Evolutionary conservation across 345 rosid species (phyloP).

Genomic region (Combretum micranthum): DNA sequence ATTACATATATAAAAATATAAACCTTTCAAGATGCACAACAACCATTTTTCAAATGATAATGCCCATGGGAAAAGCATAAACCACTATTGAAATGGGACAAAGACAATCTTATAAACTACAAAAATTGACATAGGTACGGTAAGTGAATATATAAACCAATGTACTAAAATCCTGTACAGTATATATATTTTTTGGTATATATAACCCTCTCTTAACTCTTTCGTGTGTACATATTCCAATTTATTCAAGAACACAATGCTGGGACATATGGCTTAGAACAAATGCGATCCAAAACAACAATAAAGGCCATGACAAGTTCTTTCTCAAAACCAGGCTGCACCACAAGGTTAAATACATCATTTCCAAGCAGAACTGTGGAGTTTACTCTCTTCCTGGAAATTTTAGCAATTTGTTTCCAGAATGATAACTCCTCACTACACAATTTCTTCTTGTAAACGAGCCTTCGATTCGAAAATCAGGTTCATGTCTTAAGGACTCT

Average conservation of each 20-base stretch:
- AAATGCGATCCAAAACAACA: slow-evolving; percentile 40
- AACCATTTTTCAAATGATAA: too few relatives aligned
- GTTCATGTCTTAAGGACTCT: background rate
- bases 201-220: background rate
- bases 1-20: too few relatives aligned
- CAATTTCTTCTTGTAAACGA: slow-evolving; percentile 29
- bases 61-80: too few relatives aligned
- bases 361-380: slow-evolving; percentile 28
- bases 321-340: slow-evolving; percentile 30
- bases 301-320: slow-evolving; percentile 41
- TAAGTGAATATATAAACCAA: too few relatives aligned
- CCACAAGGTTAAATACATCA: slow-evolving; percentile 40
- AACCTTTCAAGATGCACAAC: too few relatives aligned
- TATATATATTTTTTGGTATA: background rate
- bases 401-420: slow-evolving; percentile 23
- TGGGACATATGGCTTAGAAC: slow-evolving; percentile 18
- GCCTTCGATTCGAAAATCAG: slow-evolving; percentile 38
- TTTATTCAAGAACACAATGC: slow-evolving; percentile 23
- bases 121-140: too few relatives aligned
- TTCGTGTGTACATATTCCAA: background rate
- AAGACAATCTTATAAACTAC: too few relatives aligned
- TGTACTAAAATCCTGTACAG: too few relatives aligned
- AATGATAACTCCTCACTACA: slow-evolving; percentile 9
- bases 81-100: too few relatives aligned
- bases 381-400: slow-evolving; percentile 27